Evolutionary conservation across 1,284 basidiomycete genomes (phyloP).

Genomic region (Tilletia caries): DNA sequence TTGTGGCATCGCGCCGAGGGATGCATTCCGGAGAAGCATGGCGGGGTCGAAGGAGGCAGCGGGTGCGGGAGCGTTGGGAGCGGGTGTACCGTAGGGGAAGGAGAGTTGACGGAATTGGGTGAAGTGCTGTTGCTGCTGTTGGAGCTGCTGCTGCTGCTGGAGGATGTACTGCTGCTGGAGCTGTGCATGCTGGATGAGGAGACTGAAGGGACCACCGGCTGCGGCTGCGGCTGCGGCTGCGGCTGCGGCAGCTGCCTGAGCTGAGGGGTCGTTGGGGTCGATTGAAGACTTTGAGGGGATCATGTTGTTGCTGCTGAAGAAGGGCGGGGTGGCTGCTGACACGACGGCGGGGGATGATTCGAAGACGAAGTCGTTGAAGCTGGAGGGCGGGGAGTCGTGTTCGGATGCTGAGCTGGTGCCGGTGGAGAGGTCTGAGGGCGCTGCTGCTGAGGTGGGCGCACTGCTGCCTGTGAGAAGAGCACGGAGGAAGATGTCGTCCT

Average conservation of each 20-base stretch:
- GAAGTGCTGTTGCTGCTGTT: constrained; percentile 15
- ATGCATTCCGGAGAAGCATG: constrained; percentile 9
- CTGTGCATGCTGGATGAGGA: constrained; percentile 13
- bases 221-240: constrained; percentile 14
- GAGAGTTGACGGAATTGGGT: not conserved
- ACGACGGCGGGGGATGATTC: constrained; percentile 19
- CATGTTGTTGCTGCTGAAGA: constrained; percentile 13
- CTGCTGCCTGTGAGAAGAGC: not conserved
- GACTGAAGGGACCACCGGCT: constrained; percentile 16
- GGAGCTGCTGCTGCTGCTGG: constrained; percentile 12
- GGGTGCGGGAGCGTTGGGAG: not conserved
- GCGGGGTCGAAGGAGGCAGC: constrained; percentile 14
- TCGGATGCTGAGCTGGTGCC: constrained; percentile 29
- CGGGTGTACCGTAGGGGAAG: not conserved
- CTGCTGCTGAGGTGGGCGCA: constrained; percentile 23
- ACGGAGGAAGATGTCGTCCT: constrained; percentile 13
- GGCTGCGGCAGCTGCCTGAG: constrained; percentile 21
- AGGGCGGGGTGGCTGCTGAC: not conserved
- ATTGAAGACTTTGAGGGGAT: constrained; percentile 23
- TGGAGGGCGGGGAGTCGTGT: constrained; percentile 32
- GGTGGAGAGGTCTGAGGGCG: constrained; percentile 13
- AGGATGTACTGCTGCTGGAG: constrained; percentile 12
- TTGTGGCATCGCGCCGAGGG: not conserved
- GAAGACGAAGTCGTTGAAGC: constrained; percentile 41
- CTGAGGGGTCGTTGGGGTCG: constrained; percentile 17